Base-by-base conservation (phyloP, 2,329 filamentous ascomycete genomes). In the Moelleriella libera region DNA sequence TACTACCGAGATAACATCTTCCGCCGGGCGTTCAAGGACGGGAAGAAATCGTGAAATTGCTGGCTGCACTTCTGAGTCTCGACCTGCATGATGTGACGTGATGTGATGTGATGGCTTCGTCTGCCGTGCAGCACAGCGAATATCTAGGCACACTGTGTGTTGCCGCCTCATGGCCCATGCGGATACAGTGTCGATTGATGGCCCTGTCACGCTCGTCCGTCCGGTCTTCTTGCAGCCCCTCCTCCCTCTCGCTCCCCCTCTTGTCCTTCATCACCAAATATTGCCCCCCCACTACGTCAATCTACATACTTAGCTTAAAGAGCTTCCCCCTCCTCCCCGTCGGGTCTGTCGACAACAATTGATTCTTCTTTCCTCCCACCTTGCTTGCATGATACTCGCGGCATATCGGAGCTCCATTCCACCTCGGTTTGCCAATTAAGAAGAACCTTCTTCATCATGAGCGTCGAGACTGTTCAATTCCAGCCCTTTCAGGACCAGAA, bases 401-500 rank as follows among this genome's bases (percentile, higher is more conserved):
- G 34, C 29, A 30, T 43, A 30, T 31, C 41, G 3, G 8, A 39
- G 11, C 40, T 41, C 14, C 10, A 7, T 41, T 41, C 6, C 40
- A 7, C 40, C 40, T 21, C 14, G 7, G 3, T n/a, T 21, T 14
- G 7, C 7, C 6, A 21, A 37, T 21, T 21, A 2, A 2, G 21
- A 21, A 21, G 21, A 21, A 21, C 21, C 21, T 21, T 9, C 30
- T 30, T 6, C 14, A 75, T 54, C 61, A 92, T 95, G 88, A 69
- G 70, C 55, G 63, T 74, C 68, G 77, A 86, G 68, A 87, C 83
- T 47, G 85, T 96, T 60, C 78, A 84, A 57, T 80, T 95, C 67
- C 81, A 80, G 66, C 80, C 89, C 51, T 96, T 92, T 69, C 76
- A 83, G 54, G 92, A 97, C 77, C 92, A 98, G 78, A 98, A 98